A percentile compares a stretch with the other conserved stretches of the same genome.
Evolutionary conservation across 345 rosid genomes (phyloP).

Genomic region (Rhodamnia argentea): DNA sequence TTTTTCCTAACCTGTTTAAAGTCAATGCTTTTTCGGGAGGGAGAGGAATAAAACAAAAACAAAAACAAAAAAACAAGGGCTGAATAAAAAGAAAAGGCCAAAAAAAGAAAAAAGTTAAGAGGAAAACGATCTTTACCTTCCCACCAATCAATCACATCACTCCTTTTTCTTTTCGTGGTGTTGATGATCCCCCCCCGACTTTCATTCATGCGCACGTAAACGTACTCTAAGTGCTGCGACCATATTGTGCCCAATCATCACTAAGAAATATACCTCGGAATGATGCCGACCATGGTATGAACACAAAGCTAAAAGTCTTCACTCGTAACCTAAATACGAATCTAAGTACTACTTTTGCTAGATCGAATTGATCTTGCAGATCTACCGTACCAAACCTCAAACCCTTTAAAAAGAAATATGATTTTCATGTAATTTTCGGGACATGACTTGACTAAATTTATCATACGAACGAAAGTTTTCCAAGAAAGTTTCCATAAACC

Average conservation of each 20-base stretch:
- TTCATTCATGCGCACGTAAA: conserved; percentile 9
- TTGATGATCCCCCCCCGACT: conserved; percentile 11
- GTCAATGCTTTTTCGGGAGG: conserved; percentile 19
- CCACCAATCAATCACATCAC: conserved; percentile 11
- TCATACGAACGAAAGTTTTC: neutral
- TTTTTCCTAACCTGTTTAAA: conserved; percentile 4
- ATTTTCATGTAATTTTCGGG: neutral
- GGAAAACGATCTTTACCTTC: neutral
- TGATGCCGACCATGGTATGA: neutral
- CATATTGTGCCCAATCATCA: conserved; percentile 10
- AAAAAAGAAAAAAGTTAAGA: neutral
- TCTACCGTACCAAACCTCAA: neutral
- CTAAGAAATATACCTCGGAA: neutral
- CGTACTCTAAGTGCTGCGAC: neutral
- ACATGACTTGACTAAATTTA: neutral
- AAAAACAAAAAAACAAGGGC: neutral
- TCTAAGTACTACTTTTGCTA: neutral
- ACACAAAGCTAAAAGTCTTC: neutral
- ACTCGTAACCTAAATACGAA: neutral
- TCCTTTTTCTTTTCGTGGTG: neutral
- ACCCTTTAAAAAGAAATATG: neutral
- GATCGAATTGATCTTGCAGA: neutral
- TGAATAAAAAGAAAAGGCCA: neutral
- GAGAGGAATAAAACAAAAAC: neutral
- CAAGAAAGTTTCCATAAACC: neutral